Conservation (phyloP, 208 protist genomes). For the Tetramitus jugosus region DNA sequence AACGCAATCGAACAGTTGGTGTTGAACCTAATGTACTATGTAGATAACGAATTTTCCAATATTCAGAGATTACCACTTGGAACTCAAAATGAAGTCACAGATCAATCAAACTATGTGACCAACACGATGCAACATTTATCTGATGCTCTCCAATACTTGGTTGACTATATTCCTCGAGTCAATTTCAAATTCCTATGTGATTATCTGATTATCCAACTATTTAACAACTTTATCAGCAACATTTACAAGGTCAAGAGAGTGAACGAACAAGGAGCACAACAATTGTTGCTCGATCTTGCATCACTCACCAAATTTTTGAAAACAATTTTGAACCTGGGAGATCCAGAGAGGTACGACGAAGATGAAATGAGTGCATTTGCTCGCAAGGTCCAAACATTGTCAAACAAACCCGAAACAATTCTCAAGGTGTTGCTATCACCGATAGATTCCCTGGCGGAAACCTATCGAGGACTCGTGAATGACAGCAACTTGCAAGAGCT, state of each 20-base stretch:
- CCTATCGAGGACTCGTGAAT: neutral
- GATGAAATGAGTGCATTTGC: neutral
- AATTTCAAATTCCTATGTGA: slow-evolving; percentile 14
- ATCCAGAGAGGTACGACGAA: neutral
- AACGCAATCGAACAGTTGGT: neutral
- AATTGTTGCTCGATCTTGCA: neutral
- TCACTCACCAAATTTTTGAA: neutral
- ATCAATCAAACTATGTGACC: neutral
- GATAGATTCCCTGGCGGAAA: neutral
- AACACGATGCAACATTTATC: neutral
- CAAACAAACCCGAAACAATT: slow-evolving; percentile 1
- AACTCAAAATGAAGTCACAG: neutral
- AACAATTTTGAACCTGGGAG: neutral
- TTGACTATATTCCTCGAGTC: neutral
- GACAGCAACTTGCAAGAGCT: neutral
- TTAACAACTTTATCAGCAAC: neutral
- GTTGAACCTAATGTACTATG: neutral
- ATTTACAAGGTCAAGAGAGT: slow-evolving; percentile 10
- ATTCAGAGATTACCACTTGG: neutral
- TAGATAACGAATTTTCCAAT: neutral
- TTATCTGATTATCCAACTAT: neutral
- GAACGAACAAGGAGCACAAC: neutral
- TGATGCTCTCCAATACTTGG: neutral
- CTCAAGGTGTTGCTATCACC: neutral
- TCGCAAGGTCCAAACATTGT: neutral